Conservation (phyloP, 768 basidiomycete species). For the Tylopilus felleus region DNA sequence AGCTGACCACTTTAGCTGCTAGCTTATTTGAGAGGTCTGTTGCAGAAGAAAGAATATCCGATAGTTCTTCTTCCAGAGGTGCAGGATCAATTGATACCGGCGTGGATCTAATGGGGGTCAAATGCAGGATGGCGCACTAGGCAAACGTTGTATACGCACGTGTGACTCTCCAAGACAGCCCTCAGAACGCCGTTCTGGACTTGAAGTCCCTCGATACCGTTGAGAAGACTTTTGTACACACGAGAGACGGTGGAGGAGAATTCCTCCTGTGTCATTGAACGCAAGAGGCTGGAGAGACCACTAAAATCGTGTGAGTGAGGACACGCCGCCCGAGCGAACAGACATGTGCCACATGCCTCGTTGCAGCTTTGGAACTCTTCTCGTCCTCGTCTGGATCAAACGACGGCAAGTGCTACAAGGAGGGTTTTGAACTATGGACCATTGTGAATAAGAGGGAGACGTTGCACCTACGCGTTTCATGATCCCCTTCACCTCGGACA, state of each 20-base stretch:
- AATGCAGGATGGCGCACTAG: background rate
- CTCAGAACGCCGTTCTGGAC: conserved; percentile 54
- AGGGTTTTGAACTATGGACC: background rate
- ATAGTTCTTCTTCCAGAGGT: conserved; percentile 60
- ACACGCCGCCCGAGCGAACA: background rate
- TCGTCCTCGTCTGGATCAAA: conserved; percentile 57
- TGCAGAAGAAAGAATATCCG: conserved; percentile 73
- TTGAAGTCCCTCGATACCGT: conserved; percentile 66
- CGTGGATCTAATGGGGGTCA: conserved; percentile 33
- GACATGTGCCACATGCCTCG: conserved; percentile 20
- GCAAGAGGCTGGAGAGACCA: conserved; percentile 53
- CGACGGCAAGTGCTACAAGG: conserved; percentile 59
- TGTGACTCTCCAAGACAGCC: conserved; percentile 51
- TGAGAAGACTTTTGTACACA: conserved; percentile 61
- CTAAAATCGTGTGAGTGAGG: conserved; percentile 6
- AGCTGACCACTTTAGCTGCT: conserved; percentile 71
- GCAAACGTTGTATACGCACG: conserved; percentile 28
- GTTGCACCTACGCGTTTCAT: conserved; percentile 53
- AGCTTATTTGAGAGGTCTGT: conserved; percentile 85
- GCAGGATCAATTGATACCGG: conserved; percentile 39
- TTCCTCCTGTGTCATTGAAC: conserved; percentile 62
- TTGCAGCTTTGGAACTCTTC: conserved; percentile 29
- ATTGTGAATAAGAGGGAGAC: background rate
- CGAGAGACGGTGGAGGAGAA: conserved; percentile 61
- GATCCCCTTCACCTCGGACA: conserved; percentile 55